phyloP scores from a whole-genome alignment of 495 filamentous ascomycete species.

The Penicillium fimorum region DNA sequence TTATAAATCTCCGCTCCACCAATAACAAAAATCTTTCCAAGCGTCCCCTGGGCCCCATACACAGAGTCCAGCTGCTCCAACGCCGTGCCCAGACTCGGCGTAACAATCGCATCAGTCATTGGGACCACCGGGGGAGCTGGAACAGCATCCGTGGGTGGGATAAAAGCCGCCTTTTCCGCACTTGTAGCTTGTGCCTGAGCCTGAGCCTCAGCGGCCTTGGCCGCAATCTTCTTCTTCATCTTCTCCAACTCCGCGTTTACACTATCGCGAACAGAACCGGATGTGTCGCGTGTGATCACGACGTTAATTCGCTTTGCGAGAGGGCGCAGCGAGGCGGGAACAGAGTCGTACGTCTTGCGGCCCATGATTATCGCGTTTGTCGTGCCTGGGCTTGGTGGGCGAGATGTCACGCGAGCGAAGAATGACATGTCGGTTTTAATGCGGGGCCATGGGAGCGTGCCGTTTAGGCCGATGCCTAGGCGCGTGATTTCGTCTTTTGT shows the following conservation, averaged over 20 bases:
- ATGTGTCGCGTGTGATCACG: conserved; percentile 60
- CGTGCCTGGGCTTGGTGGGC: conserved; percentile 36
- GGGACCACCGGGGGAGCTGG: conserved; percentile 15
- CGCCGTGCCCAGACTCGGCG: conserved; percentile 55
- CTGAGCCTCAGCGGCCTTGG: conserved; percentile 13
- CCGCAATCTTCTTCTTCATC: conserved; percentile 24
- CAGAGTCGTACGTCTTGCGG: conserved; percentile 89
- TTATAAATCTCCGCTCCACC: conserved; percentile 85
- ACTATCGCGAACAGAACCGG: conserved; percentile 26
- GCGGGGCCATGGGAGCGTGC: conserved; percentile 82
- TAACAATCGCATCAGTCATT: conserved; percentile 37
- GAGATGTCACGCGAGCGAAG: conserved; percentile 87
- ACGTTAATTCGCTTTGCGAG: conserved; percentile 75
- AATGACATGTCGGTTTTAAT: conserved; percentile 89
- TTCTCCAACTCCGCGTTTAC: conserved; percentile 26
- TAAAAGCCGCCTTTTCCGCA: conserved; percentile 15
- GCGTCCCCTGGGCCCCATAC: conserved; percentile 20
- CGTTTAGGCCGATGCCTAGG: conserved; percentile 83
- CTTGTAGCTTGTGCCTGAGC: conserved; percentile 9
- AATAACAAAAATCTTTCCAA: conserved; percentile 73
- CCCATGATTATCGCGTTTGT: conserved; percentile 93
- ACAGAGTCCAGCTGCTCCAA: conserved; percentile 37
- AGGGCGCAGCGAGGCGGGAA: conserved; percentile 74
- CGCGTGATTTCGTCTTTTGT: conserved; percentile 45
- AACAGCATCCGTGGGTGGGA: conserved; percentile 10